Base-by-base conservation (phyloP, 345 rosid genomes). In the Salix dunnii region DNA sequence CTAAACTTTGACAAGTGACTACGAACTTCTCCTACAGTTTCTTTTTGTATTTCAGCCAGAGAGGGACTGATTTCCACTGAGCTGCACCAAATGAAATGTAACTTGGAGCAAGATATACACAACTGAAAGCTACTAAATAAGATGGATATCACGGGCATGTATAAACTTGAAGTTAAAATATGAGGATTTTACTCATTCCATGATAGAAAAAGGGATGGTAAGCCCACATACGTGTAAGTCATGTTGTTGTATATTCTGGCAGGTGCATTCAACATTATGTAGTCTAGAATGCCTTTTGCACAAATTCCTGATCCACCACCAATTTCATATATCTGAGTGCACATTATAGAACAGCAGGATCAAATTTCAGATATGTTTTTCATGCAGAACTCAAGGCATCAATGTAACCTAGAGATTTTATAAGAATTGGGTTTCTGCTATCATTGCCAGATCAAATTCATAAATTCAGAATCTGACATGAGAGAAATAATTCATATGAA, bases 301-400 rank as follows among this genome's bases (percentile, higher is more conserved):
- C 95, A 91, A 63, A 94, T 92, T 84, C 99, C 99, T 72, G 98
- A 96, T 81, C 99, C 99, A 88, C 98, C 98, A 68, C 97, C 97
- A 80, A 91, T 96, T 88, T 96, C 98, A 88, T 89, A 96, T 78
- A 93, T 90, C 99, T 96, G 91, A 84, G 78, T 65, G 83, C 64
- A 80, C 25, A 77, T 72, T 60, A 72, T 58, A 75, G 49, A 73
- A 74, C 49, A 76, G 70, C 28, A 80, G 51, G 48, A 77, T 81
- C 65, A 79, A 77, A 5, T 71, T 72, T 64, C 35, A 61, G 64
- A 75, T 35, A 43, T 25, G 67, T 69, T 74, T 6, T 48, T 65
- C 33, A 51, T n/a, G 53, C 43, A 23, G 72, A 72, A 73, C 77
- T 30, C 12, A 25, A 68, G 53, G 55, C 20, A 67, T 46, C 49